phyloP scores from a whole-genome alignment of 495 filamentous ascomycete species.

The Lophium mytilinum region DNA sequence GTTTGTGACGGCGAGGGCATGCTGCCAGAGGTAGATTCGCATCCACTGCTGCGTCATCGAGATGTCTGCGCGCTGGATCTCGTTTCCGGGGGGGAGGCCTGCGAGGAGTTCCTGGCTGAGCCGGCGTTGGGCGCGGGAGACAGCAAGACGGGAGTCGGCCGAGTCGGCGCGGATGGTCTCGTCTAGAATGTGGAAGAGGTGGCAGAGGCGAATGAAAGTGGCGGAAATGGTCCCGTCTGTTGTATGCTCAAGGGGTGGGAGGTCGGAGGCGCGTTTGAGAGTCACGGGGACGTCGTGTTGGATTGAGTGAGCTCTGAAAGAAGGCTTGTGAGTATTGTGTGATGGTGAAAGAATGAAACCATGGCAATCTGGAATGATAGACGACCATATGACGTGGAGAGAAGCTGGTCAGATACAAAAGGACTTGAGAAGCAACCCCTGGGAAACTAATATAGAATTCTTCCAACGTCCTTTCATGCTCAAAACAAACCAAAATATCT shows the following conservation, averaged over 20 bases:
- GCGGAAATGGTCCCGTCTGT: constrained; percentile 30
- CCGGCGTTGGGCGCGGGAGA: constrained; percentile 31
- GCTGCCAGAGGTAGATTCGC: constrained; percentile 41
- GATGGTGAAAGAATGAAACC: no score
- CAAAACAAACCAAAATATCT: no score
- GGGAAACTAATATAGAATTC: no score
- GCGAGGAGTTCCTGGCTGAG: constrained; percentile 28
- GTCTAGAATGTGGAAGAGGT: constrained; percentile 39
- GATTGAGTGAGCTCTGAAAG: constrained; percentile 34
- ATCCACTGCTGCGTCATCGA: constrained; percentile 43
- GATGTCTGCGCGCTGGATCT: constrained; percentile 42
- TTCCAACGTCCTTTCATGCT: no score
- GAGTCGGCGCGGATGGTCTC: constrained; percentile 26
- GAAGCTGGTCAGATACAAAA: no score
- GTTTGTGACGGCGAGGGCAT: constrained; percentile 21
- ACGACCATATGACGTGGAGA: no score
- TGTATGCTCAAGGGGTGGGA: constrained; percentile 22
- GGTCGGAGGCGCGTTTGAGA: constrained; percentile 31
- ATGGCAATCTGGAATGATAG: no score
- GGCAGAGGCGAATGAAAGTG: constrained; percentile 39
- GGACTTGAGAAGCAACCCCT: no score
- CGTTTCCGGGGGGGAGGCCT: constrained; percentile 24
- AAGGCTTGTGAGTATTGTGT: neutral
- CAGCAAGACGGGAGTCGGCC: constrained; percentile 18
- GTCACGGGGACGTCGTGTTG: constrained; percentile 40